Percentiles rank a stretch among this genome's conserved stretches.
phyloP scores from a whole-genome alignment of 2,329 filamentous ascomycete genomes.

The Exophiala phaeomuriformis region DNA sequence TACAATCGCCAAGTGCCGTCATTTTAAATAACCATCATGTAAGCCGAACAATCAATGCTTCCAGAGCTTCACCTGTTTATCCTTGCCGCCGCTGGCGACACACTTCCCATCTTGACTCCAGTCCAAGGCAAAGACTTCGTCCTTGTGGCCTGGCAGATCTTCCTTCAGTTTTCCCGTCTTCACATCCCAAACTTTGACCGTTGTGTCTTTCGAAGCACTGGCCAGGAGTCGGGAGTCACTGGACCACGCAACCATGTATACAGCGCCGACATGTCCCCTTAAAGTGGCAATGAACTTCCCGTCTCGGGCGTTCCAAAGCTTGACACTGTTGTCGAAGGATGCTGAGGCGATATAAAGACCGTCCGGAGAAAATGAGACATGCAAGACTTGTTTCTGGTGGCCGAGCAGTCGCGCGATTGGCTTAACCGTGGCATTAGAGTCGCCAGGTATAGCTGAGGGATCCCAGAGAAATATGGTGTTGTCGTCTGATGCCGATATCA shows the following conservation, averaged over 20 bases:
- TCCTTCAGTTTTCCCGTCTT: constrained; percentile 70
- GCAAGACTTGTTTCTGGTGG: constrained; percentile 94
- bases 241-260: constrained; percentile 89
- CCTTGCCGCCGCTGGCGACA: constrained; percentile 86
- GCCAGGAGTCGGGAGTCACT: constrained; percentile 86
- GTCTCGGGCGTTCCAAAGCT: constrained; percentile 76
- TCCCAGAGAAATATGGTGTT: constrained; percentile 97
- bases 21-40: background rate
- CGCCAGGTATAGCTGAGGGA: constrained; percentile 44
- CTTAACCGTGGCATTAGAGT: constrained; percentile 56
- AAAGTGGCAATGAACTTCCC: constrained; percentile 82
- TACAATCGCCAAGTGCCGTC: background rate
- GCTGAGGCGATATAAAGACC: constrained; percentile 79
- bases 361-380: constrained; percentile 89
- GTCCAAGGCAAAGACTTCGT: constrained; percentile 89
- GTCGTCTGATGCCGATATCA: constrained; percentile 89
- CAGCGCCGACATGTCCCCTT: constrained; percentile 79
- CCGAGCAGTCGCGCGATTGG: constrained; percentile 83
- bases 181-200: constrained; percentile 91
- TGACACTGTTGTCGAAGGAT: constrained; percentile 90
- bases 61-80: constrained; percentile 67
- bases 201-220: constrained; percentile 84
- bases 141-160: constrained; percentile 82
- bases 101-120: constrained; percentile 88
- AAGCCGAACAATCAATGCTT: constrained; percentile 41